Evolutionary conservation across 225 moss, liverwort and hornwort species (phyloP), one percentile per base, ranked within the genome.

Genomic region (Marchantia polymorpha): DNA sequence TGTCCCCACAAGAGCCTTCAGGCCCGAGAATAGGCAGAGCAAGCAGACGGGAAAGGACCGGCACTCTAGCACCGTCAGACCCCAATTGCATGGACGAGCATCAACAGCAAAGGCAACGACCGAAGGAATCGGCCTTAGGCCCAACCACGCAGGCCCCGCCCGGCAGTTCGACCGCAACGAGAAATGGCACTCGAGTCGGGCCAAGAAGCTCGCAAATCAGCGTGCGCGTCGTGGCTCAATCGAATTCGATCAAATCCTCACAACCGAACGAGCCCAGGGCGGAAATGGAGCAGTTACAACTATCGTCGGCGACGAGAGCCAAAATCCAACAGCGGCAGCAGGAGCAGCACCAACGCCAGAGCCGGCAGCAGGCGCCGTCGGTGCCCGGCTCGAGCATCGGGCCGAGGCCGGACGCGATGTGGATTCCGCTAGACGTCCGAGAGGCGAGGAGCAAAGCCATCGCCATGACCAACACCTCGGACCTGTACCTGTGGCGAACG

Each of bases 401-500:
- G 10, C 27, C 7, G 27, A 56, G 55, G 30, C 51, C 55, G 6
- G 64, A 64, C 25, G 48, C 64, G 0, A 51, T 66, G 69, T 79
- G 78, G 78, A 20, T 58, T 69, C 53, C 78, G 20, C 53, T 79
- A 0, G 78, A 79, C 8, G 69, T 79, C 11, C 11, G 56, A 20
- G 69, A 79, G 53, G 54, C 78, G 56, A 79, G 68, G 46, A 69
- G 25, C 78, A 27, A 56, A 60, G 13, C 29, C 27, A 49, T 64
- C 23, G 63, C 77, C 15, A 7, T 61, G 14, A 69, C 39, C 26
- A 54, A 79, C 54, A 39, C 68, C 23, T 68, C 78, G 7, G 80
- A 85, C 31, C 55, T 73, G 17, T 19, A 19, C 47, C 53, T 74
- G 15, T 87, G 87, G 87, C 84, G 74, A 47, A 81, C 77, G 55